Evolutionary conservation across 495 filamentous ascomycete genomes (phyloP), one percentile per base, ranked within the genome.

Genomic region (Tuber magnatum): DNA sequence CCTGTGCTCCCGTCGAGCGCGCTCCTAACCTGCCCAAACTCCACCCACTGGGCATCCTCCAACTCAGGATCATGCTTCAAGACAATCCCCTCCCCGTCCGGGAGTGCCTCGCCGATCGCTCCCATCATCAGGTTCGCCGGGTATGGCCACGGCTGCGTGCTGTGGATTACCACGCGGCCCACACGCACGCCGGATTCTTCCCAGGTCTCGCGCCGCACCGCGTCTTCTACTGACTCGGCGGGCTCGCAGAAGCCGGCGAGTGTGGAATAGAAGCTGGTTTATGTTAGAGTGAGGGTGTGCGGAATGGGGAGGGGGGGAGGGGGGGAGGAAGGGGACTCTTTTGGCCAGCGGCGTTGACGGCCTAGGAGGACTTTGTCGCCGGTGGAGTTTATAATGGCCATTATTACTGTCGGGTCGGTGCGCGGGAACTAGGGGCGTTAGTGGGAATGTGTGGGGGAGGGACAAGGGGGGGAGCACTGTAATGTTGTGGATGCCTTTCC

Each of bases 221-320:
- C 94, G 84, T 97, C 96, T 82, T 98, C 96, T 74, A 98, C 91
- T 16, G 89, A 92, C 86, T 99, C 95, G 1, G 92, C 96, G 10
- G 95, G 95, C 84, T 99, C 95, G 75, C 94, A 90, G 84, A 99
- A 99, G 0, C 95, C 96, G 0, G 95, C 95, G 3, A 99, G 89
- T 2, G 94, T 97, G 73, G 87, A 90, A 85, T 93, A 98, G 92
- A 92, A 97, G 78, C 89, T 85, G 5, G 88, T 86, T 10, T 43
- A 32, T n/a, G 61, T 74, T 40, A 74, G 72, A 74, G 72, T 40
- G 72, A 35, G n/a, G 18, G 9, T 35, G n/a, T 22, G 69, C 22
- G 16, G 35, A 44, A 41, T 70, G 39, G 28, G 4, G 56, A 56
- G 72, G n/a, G 68, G 22, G 72, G 68, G 14, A 0, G 32, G 28